These are phyloP conservation scores for Darksidea phi DNA, from an alignment of 495 filamentous ascomycete genomes.

Conservation along the genomic window DNA sequence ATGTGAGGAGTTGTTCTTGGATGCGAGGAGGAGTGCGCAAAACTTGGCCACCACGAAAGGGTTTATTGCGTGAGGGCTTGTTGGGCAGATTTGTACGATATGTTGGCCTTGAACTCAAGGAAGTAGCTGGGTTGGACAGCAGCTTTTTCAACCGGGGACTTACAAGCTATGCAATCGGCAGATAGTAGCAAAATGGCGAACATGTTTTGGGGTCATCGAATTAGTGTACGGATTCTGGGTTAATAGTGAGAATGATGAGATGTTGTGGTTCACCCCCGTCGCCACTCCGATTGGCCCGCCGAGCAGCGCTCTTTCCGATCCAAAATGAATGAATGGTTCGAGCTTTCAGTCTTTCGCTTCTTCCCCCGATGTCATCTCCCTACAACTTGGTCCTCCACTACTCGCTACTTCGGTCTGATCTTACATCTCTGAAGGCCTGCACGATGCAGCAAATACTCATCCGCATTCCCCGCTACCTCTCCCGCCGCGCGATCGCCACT, in stretches of 20 bases:
- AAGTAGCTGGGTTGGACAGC: not conserved
- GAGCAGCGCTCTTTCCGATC: slow-evolving; percentile 15
- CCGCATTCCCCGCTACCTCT: slow-evolving; percentile 24
- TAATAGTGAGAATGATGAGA: not conserved
- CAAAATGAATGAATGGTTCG: not conserved
- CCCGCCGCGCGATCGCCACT: slow-evolving; percentile 12
- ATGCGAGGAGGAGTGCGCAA: slow-evolving; percentile 76
- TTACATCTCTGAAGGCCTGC: not conserved
- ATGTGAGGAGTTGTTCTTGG: slow-evolving; percentile 85
- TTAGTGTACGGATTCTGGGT: not conserved
- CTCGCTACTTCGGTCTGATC: no score
- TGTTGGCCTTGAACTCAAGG: slow-evolving; percentile 1
- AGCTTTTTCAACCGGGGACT: no score
- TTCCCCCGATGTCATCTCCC: not conserved
- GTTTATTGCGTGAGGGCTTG: slow-evolving; percentile 26
- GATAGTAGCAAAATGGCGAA: not conserved
- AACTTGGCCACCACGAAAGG: slow-evolving; percentile 27
- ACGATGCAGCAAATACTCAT: slow-evolving; percentile 16
- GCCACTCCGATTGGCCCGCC: slow-evolving; percentile 31
- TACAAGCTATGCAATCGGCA: no score
- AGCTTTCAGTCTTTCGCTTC: not conserved
- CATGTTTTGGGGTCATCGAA: not conserved
- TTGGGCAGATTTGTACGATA: slow-evolving; percentile 6
- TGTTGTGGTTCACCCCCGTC: slow-evolving; percentile 11
- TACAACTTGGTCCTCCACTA: no score